These are phyloP conservation scores for Bipolaris bicolor DNA, from an alignment of 2,329 filamentous ascomycete genomes.

Conservation along the genomic window DNA sequence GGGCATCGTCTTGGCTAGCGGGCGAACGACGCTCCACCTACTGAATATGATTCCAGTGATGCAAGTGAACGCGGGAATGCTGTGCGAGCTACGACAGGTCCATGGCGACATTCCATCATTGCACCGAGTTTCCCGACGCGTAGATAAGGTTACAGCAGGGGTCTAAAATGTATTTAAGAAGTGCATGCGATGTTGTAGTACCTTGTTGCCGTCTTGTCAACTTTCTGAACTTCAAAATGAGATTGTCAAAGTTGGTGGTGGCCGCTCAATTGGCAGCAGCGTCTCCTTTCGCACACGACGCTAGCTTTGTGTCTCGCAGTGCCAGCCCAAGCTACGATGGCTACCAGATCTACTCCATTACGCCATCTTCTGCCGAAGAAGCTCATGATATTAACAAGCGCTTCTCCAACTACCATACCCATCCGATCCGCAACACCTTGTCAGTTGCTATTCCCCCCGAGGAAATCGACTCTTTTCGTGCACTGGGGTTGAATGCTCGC, in stretches of 20 bases:
- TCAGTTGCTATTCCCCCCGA: slow-evolving; percentile 50
- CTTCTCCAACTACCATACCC: slow-evolving; percentile 28
- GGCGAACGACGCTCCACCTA: slow-evolving; percentile 7
- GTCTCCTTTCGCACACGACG: slow-evolving; percentile 14
- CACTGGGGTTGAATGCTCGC: slow-evolving; percentile 44
- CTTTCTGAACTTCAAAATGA: slow-evolving; percentile 14
- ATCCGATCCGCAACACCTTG: slow-evolving; percentile 27
- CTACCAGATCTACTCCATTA: slow-evolving; percentile 28
- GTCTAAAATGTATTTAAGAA: neutral
- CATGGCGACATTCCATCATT: slow-evolving; percentile 8
- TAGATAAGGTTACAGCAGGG: neutral
- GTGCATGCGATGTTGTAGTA: neutral
- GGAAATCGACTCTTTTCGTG: slow-evolving; percentile 48
- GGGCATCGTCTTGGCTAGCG: slow-evolving; percentile 16
- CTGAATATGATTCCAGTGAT: slow-evolving; percentile 4
- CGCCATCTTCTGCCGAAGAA: slow-evolving; percentile 23
- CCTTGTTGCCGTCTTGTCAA: neutral
- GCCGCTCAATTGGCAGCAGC: slow-evolving; percentile 21
- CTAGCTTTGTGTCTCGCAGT: slow-evolving; percentile 4
- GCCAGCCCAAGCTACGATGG: slow-evolving; percentile 24
- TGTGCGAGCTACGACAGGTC: neutral
- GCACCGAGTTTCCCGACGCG: slow-evolving; percentile 1
- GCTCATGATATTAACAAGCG: slow-evolving; percentile 19
- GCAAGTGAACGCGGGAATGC: neutral
- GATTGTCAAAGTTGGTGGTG: slow-evolving; percentile 11